These are phyloP conservation scores for Prunus campanulata DNA, from an alignment of 306 rosid species.

Conservation along the genomic window DNA sequence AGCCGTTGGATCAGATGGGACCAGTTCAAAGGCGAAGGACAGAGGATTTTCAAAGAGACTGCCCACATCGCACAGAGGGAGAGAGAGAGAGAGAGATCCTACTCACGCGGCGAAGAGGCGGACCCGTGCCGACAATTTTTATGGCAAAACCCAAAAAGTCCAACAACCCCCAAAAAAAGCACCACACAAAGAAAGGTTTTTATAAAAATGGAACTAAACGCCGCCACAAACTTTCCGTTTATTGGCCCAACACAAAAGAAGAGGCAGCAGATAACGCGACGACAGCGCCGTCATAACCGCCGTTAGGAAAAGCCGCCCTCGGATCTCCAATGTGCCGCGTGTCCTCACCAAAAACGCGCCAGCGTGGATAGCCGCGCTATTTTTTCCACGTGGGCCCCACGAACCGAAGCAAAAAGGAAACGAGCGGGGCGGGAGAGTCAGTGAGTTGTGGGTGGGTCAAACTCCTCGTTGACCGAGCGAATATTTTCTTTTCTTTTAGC, in stretches of 20 bases:
- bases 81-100: background rate
- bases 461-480: slow-evolving; percentile 46
- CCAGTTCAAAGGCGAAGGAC: slow-evolving; percentile 1
- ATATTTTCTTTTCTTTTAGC: slow-evolving; percentile 4
- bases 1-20: slow-evolving; percentile 19
- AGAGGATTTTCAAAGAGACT: background rate
- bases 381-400: slow-evolving; percentile 38
- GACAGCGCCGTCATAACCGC: slow-evolving; percentile 15
- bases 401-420: background rate
- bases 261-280: background rate
- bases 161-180: background rate
- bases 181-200: background rate
- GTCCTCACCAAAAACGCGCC: background rate
- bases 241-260: background rate
- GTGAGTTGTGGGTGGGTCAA: slow-evolving; percentile 44
- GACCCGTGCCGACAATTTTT: slow-evolving; percentile 44
- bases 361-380: slow-evolving; percentile 18
- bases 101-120: slow-evolving; percentile 46
- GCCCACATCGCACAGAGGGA: background rate
- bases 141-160: slow-evolving; percentile 2
- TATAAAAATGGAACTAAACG: background rate
- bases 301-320: slow-evolving; percentile 37
- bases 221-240: slow-evolving; percentile 35
- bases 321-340: slow-evolving; percentile 17
- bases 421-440: slow-evolving; percentile 35